Evolutionary conservation across 345 rosid species (phyloP).

Genomic region (Eutrema yunnanense): DNA sequence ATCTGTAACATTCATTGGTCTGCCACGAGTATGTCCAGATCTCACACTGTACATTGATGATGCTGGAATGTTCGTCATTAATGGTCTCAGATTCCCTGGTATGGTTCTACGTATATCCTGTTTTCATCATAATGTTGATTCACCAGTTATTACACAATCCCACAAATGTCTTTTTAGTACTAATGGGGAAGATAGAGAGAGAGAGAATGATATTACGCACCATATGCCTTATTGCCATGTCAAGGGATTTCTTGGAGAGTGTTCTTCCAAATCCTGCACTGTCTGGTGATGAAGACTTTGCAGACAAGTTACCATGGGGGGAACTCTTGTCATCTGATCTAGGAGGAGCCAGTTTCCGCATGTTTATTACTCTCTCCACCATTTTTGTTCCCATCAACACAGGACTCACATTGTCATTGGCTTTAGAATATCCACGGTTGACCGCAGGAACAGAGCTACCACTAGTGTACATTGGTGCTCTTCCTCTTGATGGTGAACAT

Average conservation of each 20-base stretch:
- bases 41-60: conserved; percentile 97
- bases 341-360: conserved; percentile 87
- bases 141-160: background rate
- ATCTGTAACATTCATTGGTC: conserved; percentile 69
- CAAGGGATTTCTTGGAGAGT: conserved; percentile 94
- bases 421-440: conserved; percentile 58
- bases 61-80: conserved; percentile 94
- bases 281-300: conserved; percentile 85
- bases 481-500: conserved; percentile 95
- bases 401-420: conserved; percentile 74
- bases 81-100: conserved; percentile 80
- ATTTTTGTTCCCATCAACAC: conserved; percentile 80
- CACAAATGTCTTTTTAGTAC: background rate
- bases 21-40: conserved; percentile 65
- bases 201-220: conserved; percentile 38
- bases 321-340: conserved; percentile 66
- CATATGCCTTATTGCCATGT: conserved; percentile 99
- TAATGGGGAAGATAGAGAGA: background rate
- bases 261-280: conserved; percentile 89
- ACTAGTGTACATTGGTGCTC: conserved; percentile 57
- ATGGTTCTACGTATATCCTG: conserved; percentile 95
- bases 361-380: conserved; percentile 95
- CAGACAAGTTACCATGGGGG: conserved; percentile 65
- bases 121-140: background rate
- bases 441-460: conserved; percentile 93